Evolutionary conservation across 1,284 basidiomycete genomes (phyloP), one percentile per base, ranked within the genome.

Genomic region (Ustilago nuda): DNA sequence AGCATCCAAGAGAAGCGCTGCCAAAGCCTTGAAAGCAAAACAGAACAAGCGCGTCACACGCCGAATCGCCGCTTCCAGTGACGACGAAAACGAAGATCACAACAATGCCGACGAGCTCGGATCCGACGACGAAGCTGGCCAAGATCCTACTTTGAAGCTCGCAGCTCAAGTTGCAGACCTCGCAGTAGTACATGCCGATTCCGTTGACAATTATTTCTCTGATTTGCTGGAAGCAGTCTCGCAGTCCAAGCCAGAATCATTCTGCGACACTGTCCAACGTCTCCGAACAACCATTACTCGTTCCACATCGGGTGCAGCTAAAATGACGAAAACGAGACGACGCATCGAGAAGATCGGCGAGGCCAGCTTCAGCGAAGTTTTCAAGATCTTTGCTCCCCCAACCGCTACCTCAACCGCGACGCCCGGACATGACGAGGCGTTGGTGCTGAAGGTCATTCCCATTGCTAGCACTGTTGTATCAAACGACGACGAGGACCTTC

Each of bases 321-420:
- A 17, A n/a, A 33, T 57, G 0, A 43, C 56, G 8, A 63, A 56
- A 19, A 17, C 54, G n/a, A 53, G 55, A 4, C 59, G 65, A 5
- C 64, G 69, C 1, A 39, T 78, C 5, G 73, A 87, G 72, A 99
- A 99, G 87, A 91, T 98, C 60, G 96, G 95, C 52, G 96, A 99
- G 87, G 96, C 96, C 12, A 94, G 93, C 55, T 99, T 93, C 86
- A 97, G 94, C 0, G 96, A 99, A 84, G 97, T 99, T n/a, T 99
- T 94, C 87, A 92, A 69, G 33, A 55, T 78, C 23, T 65, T 43
- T 35, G 13, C 52, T 2, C 33, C 56, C 11, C 41, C 51, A 12
- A 32, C 23, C 9, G 37, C 51, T 7, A 30, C 30, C 9, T 32
- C 52, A 8, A 27, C 41, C 19, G 23, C 15, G 2, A 41, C 51